Percentiles rank a stretch among this genome's conserved stretches.
These are phyloP conservation scores for Fusarium scirpi DNA, from an alignment of 2,329 filamentous ascomycete genomes.

Conservation along the genomic window DNA sequence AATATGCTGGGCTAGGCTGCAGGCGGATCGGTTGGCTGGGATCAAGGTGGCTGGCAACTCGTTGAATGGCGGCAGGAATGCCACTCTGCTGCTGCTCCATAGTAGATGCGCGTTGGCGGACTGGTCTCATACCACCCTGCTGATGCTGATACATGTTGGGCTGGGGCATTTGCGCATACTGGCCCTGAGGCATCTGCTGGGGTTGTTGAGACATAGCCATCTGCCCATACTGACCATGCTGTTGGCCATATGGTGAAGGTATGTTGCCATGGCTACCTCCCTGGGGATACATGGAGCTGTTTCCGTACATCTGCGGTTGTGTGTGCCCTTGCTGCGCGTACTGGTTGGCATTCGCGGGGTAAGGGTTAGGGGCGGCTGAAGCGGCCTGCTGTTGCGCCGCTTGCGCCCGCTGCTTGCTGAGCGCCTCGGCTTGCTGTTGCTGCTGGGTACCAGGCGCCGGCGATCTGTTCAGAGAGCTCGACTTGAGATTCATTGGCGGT, in stretches of 20 bases:
- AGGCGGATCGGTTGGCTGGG: slow-evolving; percentile 93
- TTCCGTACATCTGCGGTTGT: slow-evolving; percentile 80
- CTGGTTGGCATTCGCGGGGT: slow-evolving; percentile 63
- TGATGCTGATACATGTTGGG: slow-evolving; percentile 71
- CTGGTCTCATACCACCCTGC: slow-evolving; percentile 76
- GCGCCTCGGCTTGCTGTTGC: slow-evolving; percentile 92
- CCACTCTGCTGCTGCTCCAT: slow-evolving; percentile 96
- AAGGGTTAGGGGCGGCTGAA: slow-evolving; percentile 74
- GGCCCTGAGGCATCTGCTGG: slow-evolving; percentile 73
- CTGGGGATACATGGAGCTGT: slow-evolving; percentile 83
- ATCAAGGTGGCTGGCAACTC: slow-evolving; percentile 95
- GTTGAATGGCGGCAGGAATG: slow-evolving; percentile 91
- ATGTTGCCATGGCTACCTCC: slow-evolving; percentile 58
- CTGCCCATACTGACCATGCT: slow-evolving; percentile 76
- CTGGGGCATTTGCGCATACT: slow-evolving; percentile 69
- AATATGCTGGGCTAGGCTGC: slow-evolving; percentile 96
- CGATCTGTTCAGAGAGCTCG: slow-evolving; percentile 84
- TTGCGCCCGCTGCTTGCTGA: slow-evolving; percentile 90
- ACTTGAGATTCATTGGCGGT: slow-evolving; percentile 95
- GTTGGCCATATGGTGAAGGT: slow-evolving; percentile 82
- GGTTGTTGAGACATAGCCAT: slow-evolving; percentile 77
- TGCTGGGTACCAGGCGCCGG: slow-evolving; percentile 94
- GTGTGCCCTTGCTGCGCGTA: slow-evolving; percentile 62
- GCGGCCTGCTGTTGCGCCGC: slow-evolving; percentile 78
- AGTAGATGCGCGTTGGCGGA: slow-evolving; percentile 90